Conservation (phyloP, 2,329 filamentous ascomycete species). For the Didymella exigua region DNA sequence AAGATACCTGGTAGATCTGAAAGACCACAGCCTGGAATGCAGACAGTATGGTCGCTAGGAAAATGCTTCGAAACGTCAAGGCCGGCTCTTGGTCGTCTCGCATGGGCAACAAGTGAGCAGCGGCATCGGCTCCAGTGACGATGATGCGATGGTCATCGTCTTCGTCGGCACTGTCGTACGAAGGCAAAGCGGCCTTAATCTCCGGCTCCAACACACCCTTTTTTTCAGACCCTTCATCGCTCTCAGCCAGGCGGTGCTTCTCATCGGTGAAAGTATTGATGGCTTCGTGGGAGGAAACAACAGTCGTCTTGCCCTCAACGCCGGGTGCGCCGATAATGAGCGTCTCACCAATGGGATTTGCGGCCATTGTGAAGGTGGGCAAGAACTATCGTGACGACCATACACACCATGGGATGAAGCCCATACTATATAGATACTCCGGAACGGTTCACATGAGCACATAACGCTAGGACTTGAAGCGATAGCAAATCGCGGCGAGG, state of each 20-base stretch:
- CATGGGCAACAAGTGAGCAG: constrained; percentile 21
- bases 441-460: neutral
- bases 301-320: constrained; percentile 18
- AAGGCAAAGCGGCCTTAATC: constrained; percentile 17
- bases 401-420: neutral
- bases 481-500: constrained; percentile 9
- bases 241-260: constrained; percentile 15
- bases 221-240: constrained; percentile 9
- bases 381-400: neutral
- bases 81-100: constrained; percentile 19
- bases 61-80: constrained; percentile 19
- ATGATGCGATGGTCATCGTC: constrained; percentile 20
- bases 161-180: constrained; percentile 9
- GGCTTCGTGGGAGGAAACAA: constrained; percentile 16
- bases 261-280: constrained; percentile 20
- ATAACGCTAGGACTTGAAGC: neutral
- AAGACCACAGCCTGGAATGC: constrained; percentile 23
- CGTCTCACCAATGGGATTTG: constrained; percentile 19
- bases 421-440: neutral
- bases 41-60: constrained; percentile 18
- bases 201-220: constrained; percentile 17
- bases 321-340: constrained; percentile 18
- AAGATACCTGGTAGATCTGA: constrained; percentile 20
- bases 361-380: constrained; percentile 11
- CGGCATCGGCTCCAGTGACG: constrained; percentile 23